Evolutionary conservation across 768 basidiomycete genomes (phyloP).

Genomic region (Phylloporus rhodoxanthus): DNA sequence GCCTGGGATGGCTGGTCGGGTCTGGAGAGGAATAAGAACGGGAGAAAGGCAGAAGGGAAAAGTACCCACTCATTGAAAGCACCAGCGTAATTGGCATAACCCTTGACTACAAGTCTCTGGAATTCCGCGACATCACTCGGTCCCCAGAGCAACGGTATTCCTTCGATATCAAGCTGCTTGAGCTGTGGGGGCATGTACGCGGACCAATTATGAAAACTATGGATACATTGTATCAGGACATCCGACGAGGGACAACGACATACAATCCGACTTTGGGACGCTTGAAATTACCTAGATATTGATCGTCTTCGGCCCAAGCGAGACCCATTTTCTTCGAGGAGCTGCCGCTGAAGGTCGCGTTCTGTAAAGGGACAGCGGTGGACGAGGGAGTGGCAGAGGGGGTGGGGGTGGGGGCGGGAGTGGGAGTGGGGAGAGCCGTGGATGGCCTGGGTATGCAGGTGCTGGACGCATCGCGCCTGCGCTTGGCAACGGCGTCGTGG

Average conservation of each 20-base stretch:
- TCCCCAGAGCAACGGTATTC: constrained; percentile 65
- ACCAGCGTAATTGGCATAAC: constrained; percentile 46
- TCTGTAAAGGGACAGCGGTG: constrained; percentile 9
- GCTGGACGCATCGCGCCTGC: constrained; percentile 40
- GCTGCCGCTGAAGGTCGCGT: constrained; percentile 4
- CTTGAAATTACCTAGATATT: constrained; percentile 45
- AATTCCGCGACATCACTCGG: constrained; percentile 36
- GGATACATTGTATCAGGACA: not conserved
- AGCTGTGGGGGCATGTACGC: constrained; percentile 34
- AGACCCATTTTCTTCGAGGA: constrained; percentile 50
- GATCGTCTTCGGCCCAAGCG: constrained; percentile 22
- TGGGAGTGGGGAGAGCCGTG: constrained; percentile 11
- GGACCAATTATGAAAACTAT: constrained; percentile 63
- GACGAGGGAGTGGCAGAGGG: constrained; percentile 8
- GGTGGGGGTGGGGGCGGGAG: constrained; percentile 7
- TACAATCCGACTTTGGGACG: constrained; percentile 38
- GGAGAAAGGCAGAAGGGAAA: not conserved
- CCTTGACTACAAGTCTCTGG: constrained; percentile 36
- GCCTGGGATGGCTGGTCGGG: constrained; percentile 63
- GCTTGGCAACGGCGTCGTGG: constrained; percentile 45
- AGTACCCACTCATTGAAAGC: constrained; percentile 70
- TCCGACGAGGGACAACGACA: constrained; percentile 3
- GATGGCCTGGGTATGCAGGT: constrained; percentile 51
- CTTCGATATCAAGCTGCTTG: constrained; percentile 38
- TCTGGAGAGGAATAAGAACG: constrained; percentile 34